These are phyloP conservation scores for Leccinellum albellum DNA, from an alignment of 768 basidiomycete genomes.

Conservation along the genomic window DNA sequence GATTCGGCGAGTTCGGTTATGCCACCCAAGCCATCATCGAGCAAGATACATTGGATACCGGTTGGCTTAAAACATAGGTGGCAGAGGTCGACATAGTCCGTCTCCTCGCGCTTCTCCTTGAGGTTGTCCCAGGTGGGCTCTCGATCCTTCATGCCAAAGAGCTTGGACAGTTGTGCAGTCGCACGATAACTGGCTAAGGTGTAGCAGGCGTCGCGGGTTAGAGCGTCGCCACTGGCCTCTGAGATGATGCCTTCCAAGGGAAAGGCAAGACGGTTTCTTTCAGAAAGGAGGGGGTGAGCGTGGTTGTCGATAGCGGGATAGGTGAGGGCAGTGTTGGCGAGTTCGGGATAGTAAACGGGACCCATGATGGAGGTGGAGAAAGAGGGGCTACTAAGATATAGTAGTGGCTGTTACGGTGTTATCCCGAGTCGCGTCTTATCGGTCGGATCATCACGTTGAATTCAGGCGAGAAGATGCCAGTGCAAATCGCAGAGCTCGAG, in stretches of 20 bases:
- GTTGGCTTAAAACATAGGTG: conserved; percentile 48
- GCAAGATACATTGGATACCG: conserved; percentile 62
- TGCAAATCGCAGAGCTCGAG: conserved; percentile 55
- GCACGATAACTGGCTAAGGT: conserved; percentile 63
- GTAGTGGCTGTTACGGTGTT: too few relatives aligned
- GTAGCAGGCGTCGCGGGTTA: conserved; percentile 46
- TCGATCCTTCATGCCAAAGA: conserved; percentile 40
- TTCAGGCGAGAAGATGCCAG: conserved; percentile 46
- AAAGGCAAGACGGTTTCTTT: conserved; percentile 39
- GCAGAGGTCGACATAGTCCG: conserved; percentile 59
- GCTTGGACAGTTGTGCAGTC: conserved; percentile 46
- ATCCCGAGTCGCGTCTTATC: conserved; percentile 8
- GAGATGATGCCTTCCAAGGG: conserved; percentile 65
- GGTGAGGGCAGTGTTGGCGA: conserved; percentile 16
- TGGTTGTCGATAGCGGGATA: conserved; percentile 76
- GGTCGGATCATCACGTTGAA: conserved; percentile 7
- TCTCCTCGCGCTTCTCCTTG: conserved; percentile 40
- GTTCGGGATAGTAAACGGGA: conserved; percentile 15
- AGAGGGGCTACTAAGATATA: background rate
- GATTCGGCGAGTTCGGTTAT: conserved; percentile 44
- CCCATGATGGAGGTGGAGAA: conserved; percentile 4
- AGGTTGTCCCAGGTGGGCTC: conserved; percentile 56
- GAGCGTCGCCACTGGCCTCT: conserved; percentile 55
- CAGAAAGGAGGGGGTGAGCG: conserved; percentile 64
- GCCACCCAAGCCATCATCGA: conserved; percentile 69